phyloP scores from a whole-genome alignment of 1,284 basidiomycete species.

The Tylopilus orsonianus region DNA sequence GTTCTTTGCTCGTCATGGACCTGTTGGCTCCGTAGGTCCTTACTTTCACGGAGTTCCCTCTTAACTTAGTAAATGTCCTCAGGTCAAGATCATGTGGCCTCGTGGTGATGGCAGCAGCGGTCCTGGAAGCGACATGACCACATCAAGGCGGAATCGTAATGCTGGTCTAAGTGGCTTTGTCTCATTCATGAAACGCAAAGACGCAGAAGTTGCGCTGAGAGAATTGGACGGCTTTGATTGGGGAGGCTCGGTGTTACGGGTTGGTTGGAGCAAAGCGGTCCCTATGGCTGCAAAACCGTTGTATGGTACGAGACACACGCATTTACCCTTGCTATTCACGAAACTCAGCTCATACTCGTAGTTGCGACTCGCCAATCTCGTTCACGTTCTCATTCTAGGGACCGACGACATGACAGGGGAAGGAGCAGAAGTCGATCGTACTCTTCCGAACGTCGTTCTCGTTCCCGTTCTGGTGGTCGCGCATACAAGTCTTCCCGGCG shows the following conservation, averaged over 20 bases:
- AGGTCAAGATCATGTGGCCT: slow-evolving; percentile 98
- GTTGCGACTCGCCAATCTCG: slow-evolving; percentile 35
- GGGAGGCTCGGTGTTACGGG: slow-evolving; percentile 81
- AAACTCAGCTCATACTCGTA: slow-evolving; percentile 13
- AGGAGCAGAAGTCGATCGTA: slow-evolving; percentile 41
- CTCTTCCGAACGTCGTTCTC: slow-evolving; percentile 43
- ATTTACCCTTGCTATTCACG: slow-evolving; percentile 5
- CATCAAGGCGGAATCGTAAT: slow-evolving; percentile 63
- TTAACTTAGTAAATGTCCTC: slow-evolving; percentile 2
- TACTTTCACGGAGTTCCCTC: not conserved
- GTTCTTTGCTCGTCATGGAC: slow-evolving; percentile 78
- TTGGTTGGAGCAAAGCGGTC: slow-evolving; percentile 96
- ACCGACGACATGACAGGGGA: slow-evolving; percentile 22
- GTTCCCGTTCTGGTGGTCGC: slow-evolving; percentile 48
- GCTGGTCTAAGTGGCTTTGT: slow-evolving; percentile 90
- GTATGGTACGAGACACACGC: slow-evolving; percentile 60
- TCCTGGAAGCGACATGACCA: slow-evolving; percentile 73
- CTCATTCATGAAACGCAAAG: slow-evolving; percentile 89
- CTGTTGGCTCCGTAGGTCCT: slow-evolving; percentile 63
- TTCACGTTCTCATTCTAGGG: slow-evolving; percentile 35
- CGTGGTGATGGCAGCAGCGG: slow-evolving; percentile 61
- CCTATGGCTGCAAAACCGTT: slow-evolving; percentile 77
- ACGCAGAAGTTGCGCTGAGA: slow-evolving; percentile 85
- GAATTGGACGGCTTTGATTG: slow-evolving; percentile 91
- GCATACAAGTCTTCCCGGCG: slow-evolving; percentile 34